These are phyloP conservation scores for Pseudoturritis turrita DNA, from an alignment of 345 rosid genomes.

Conservation along the genomic window DNA sequence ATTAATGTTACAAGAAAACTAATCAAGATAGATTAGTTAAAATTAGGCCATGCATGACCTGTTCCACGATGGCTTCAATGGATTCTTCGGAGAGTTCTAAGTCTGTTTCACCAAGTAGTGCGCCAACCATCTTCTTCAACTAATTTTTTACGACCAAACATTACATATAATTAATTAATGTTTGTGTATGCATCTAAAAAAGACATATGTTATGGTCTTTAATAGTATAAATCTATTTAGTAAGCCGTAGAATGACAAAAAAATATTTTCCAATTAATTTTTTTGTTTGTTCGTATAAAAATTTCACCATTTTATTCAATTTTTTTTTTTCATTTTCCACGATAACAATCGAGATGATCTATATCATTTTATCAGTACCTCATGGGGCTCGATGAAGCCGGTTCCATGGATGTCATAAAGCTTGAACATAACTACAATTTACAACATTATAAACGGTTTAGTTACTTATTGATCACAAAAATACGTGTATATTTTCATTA, in stretches of 20 bases:
- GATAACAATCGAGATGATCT: background rate
- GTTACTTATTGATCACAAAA: background rate
- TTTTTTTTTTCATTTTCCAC: background rate
- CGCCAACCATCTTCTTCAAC: slow-evolving; percentile 79
- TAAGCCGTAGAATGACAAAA: too few species aligned
- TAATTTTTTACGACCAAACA: slow-evolving; percentile 7
- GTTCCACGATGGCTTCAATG: slow-evolving; percentile 60
- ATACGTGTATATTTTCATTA: background rate
- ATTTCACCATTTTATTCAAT: too few species aligned
- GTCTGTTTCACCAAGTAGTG: slow-evolving; percentile 64
- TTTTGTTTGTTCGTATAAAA: too few species aligned
- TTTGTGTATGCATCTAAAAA: background rate
- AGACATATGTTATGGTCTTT: too few species aligned
- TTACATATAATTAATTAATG: background rate
- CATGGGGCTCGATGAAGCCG: slow-evolving; percentile 55
- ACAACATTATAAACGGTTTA: background rate
- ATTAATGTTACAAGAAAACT: background rate
- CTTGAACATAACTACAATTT: slow-evolving; percentile 45
- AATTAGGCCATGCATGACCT: slow-evolving; percentile 34
- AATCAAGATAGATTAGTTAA: background rate
- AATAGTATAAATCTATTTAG: too few species aligned
- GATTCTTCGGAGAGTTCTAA: slow-evolving; percentile 43
- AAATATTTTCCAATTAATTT: too few species aligned
- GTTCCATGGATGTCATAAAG: slow-evolving; percentile 52
- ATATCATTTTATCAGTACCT: slow-evolving; percentile 31